Base-by-base conservation (phyloP, 2,329 filamentous ascomycete species). In the Phialophora chinensis region DNA sequence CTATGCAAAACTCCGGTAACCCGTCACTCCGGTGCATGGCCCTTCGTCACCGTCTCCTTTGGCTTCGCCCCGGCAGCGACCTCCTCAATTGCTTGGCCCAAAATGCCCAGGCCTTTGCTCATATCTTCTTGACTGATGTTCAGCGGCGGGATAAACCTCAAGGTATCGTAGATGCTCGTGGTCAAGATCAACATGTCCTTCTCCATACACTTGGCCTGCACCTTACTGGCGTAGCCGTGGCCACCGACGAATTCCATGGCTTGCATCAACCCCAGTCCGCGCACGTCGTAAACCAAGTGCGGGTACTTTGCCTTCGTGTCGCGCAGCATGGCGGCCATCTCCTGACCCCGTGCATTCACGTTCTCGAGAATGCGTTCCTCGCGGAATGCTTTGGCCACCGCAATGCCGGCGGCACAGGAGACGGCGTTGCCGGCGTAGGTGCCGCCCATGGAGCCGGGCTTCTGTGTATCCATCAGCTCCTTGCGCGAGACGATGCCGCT, bases 51-150 rank as follows among this genome's bases (percentile, higher is more conserved):
- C 12, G 69, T 67, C 52, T 71, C 69, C n/a, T 59, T 12, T 17
- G 67, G 66, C 42, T 67, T 66, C 44, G 35, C 57, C 3, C 70
- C 76, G 6, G 63, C 74, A 44, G 76, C 77, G 33, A 78, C 77
- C 68, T 79, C 77, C 52, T 76, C 73, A 57, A 79, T 76, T 8
- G 77, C 74, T 57, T 76, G 70, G 14, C 73, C 74, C 35, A 80
- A 72, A 60, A 79, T 79, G 49, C 71, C 68, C 63, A 74, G 75
- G 31, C 76, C 78, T 57, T 77, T 72, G 2, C 72, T 74, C 77
- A 79, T 78, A 63, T 79, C 77, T 63, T 75, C 74, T 71, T 77
- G 74, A 7, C 74, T 74, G 54, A 79, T 78, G 68, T 78, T 80
- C 63, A 79, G 69, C 14, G 78, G 75, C 8, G 78, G 77, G 35